Percentiles rank a stretch among this genome's conserved stretches.
These are phyloP conservation scores for Lindgomyces ingoldianus DNA, from an alignment of 495 filamentous ascomycete species.

Conservation along the genomic window DNA sequence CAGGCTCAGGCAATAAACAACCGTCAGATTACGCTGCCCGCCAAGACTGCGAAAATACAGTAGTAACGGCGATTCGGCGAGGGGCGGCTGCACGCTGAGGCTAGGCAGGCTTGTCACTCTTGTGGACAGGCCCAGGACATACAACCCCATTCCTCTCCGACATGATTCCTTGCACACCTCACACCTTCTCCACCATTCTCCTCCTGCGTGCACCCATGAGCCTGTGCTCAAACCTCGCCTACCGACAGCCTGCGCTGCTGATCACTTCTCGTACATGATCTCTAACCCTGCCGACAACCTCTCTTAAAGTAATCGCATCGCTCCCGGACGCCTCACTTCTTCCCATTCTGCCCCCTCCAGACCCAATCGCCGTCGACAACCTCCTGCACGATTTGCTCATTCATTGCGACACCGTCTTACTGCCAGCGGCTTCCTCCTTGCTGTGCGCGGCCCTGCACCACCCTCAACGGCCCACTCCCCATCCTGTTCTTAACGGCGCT, in stretches of 20 bases:
- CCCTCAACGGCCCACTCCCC: conserved; percentile 22
- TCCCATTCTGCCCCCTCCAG: background rate
- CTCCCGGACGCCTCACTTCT: conserved; percentile 11
- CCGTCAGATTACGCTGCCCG: too few relatives aligned
- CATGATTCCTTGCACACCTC: too few relatives aligned
- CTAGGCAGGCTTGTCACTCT: too few relatives aligned
- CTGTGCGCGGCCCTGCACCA: background rate
- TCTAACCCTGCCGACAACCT: conserved; percentile 18
- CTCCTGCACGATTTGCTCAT: background rate
- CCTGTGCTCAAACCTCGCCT: too few relatives aligned
- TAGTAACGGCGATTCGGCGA: too few relatives aligned
- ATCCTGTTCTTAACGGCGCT: conserved; percentile 3
- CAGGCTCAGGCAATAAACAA: too few relatives aligned
- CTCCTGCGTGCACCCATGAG: conserved; percentile 22
- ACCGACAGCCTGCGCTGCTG: conserved; percentile 30
- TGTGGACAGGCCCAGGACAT: too few relatives aligned
- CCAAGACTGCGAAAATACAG: too few relatives aligned
- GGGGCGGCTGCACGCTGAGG: too few relatives aligned
- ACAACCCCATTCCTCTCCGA: too few relatives aligned
- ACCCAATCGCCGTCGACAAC: conserved; percentile 11
- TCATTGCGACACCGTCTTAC: background rate
- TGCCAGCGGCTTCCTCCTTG: background rate
- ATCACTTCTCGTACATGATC: conserved; percentile 25
- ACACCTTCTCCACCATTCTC: too few relatives aligned
- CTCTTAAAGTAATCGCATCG: conserved; percentile 15